Evolutionary conservation across 1,284 basidiomycete species (phyloP), one percentile per base, ranked within the genome.

Genomic region (Rhodotorula glutinis): DNA sequence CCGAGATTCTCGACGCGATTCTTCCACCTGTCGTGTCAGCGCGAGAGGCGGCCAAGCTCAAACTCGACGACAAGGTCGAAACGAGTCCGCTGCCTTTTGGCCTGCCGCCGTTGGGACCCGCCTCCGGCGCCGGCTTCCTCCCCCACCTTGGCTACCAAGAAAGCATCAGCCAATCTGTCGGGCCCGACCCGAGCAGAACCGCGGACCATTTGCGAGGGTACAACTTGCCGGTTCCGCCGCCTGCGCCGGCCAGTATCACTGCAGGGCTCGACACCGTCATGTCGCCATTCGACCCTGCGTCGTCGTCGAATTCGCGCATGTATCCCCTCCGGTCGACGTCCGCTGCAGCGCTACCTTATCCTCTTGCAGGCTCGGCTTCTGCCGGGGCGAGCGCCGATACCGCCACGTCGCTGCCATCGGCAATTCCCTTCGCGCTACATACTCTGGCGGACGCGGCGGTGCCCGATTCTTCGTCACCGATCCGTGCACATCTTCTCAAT

Each of bases 1-100:
- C 56, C n/a, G 43, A 62, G 1, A 51, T 60, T 2, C 57, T 71
- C 53, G 69, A 67, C 5, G 33, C 29, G 2, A 53, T 65, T 30
- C 11, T 60, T 7, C 62, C 62, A 5, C 21, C 58, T 2, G 19
- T 40, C 25, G 9, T 58, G 0, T 38, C 46, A 3, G 47, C 57
- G 9, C 38, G 21, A 25, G 44, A n/a, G 9, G 54, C 52, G 25
- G 56, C 33, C 19, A 43, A 51, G 29, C 16, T 33, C 38, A 43
- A 41, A 19, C 25, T 40, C 5, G 58, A 16, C 27, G 19, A 44
- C n/a, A 8, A 43, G 27, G 33, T 11, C 33, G 33, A 38, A 38
- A 7, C 7, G 33, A 38, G 33, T 38, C 33, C 33, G 33, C 33
- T 11, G 33, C 33, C 33, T 5, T 11, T 38, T 5, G 33, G 33